Evolutionary conservation across 352 stramenopile species (phyloP).

Genomic region (Globisporangium sylvaticum): DNA sequence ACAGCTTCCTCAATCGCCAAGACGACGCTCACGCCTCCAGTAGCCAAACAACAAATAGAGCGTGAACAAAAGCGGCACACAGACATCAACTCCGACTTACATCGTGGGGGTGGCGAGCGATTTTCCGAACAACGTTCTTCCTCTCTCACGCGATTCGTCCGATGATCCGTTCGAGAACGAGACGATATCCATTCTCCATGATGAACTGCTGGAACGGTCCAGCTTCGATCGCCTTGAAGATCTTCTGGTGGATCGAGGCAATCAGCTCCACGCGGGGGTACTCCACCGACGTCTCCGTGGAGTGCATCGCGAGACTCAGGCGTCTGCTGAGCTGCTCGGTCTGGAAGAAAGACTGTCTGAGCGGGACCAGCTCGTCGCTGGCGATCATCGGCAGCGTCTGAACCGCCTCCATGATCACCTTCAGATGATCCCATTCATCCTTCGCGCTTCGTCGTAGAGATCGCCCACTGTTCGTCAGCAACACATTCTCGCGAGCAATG

Average conservation of each 20-base stretch:
- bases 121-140: neutral
- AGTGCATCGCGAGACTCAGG: conserved; percentile 63
- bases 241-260: conserved; percentile 66
- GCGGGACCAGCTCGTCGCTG: conserved; percentile 42
- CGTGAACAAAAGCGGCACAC: conserved; percentile 10
- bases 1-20: conserved; percentile 17
- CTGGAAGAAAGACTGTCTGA: conserved; percentile 59
- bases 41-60: conserved; percentile 4
- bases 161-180: conserved; percentile 69
- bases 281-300: conserved; percentile 45
- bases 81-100: conserved; percentile 5
- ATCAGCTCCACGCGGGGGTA: conserved; percentile 75
- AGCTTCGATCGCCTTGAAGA: conserved; percentile 73
- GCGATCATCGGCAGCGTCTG: conserved; percentile 57
- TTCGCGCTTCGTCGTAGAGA: conserved; percentile 36
- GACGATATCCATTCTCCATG: conserved; percentile 61
- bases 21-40: neutral
- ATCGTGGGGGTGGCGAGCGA: neutral
- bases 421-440: conserved; percentile 81
- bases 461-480: conserved; percentile 28
- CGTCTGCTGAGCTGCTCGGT: conserved; percentile 64
- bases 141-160: conserved; percentile 51
- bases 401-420: conserved; percentile 52
- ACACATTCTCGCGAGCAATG: conserved; percentile 51
- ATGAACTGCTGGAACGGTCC: conserved; percentile 81